A percentile compares a stretch with the other conserved stretches of the same genome.
Evolutionary conservation across 1,284 basidiomycete genomes (phyloP).

Genomic region (Flammula alnicola): DNA sequence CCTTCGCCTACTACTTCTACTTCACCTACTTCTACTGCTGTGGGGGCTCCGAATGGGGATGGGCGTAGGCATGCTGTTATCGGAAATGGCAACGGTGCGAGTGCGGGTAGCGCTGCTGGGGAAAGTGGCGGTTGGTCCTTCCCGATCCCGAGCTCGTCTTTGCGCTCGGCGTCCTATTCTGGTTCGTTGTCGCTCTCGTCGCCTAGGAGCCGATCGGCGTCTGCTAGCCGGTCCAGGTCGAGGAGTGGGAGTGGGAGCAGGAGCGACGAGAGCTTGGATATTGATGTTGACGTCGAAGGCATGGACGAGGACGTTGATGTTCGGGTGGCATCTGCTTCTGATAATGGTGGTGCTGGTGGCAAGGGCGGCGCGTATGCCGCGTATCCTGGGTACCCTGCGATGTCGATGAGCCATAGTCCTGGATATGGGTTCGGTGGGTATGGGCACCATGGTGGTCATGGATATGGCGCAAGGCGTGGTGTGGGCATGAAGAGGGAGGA

Average conservation of each 20-base stretch:
- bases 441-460: conserved; percentile 17
- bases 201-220: conserved; percentile 27
- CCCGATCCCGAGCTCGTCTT: conserved; percentile 54
- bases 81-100: no score
- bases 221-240: conserved; percentile 34
- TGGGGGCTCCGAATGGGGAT: no score
- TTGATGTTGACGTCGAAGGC: conserved; percentile 35
- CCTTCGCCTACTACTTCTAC: conserved; percentile 14
- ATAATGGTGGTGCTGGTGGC: no score
- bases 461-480: conserved; percentile 5
- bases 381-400: background rate
- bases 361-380: conserved; percentile 1
- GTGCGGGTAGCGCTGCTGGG: conserved; percentile 20
- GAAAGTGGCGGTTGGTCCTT: conserved; percentile 49
- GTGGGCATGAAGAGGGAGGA: conserved; percentile 33
- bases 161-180: conserved; percentile 39
- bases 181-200: conserved; percentile 30
- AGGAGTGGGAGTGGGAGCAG: conserved; percentile 41
- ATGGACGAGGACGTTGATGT: conserved; percentile 10
- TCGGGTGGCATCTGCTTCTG: conserved; percentile 1
- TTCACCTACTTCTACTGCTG: background rate
- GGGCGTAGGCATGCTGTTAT: no score
- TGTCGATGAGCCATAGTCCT: conserved; percentile 13
- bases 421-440: conserved; percentile 29
- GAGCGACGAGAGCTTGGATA: conserved; percentile 36